Base-by-base conservation (phyloP, 768 basidiomycete species). In the Pleurotus tuoliensis region DNA sequence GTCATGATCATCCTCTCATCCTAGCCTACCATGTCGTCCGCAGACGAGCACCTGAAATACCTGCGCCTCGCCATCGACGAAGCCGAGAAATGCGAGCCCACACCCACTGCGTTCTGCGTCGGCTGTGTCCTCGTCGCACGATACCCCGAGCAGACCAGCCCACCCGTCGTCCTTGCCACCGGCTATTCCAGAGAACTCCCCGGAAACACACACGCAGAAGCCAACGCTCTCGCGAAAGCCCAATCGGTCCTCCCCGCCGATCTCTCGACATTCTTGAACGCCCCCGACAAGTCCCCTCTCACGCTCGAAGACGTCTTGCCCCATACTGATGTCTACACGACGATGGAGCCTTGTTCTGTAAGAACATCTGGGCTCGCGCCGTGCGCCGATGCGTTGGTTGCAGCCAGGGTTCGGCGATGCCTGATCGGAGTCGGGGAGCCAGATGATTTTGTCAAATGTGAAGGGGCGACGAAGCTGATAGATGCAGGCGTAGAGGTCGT, bases 191-290 rank as follows among this genome's bases (percentile, higher is more conserved):
- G 97, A 64, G 94, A 98, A 67, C 78, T 98, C 0, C 77, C 83
- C 3, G 96, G 95, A 53, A 98, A 98, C 67, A 98, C 96, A 3
- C 96, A 99, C 69, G 96, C 95, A 9, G 96, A 99, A 74, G 93
- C 94, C 20, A 96, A 96, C 67, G 94, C 95, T 1, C 73, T 99
- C 53, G 67, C 81, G 41, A 97, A 98, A 65, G 82, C 85, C 4
- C 69, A 67, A 13, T 44, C 60, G n/a, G 73, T 86, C 39, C 73
- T 82, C 2, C 47, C 64, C 6, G 59, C 69, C 11, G 67, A 84
- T 43, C 67, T 90, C 40, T 65, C 74, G 12, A 59, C 73, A 11
- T 66, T 82, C 37, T 76, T 84, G 43, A 58, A 62, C 5, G 58
- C 69, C 0, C 58, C 71, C 9, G 67, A 73, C 1, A 39, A 41